Base-by-base conservation (phyloP, 306 rosid genomes). In the Dryas drummondii region DNA sequence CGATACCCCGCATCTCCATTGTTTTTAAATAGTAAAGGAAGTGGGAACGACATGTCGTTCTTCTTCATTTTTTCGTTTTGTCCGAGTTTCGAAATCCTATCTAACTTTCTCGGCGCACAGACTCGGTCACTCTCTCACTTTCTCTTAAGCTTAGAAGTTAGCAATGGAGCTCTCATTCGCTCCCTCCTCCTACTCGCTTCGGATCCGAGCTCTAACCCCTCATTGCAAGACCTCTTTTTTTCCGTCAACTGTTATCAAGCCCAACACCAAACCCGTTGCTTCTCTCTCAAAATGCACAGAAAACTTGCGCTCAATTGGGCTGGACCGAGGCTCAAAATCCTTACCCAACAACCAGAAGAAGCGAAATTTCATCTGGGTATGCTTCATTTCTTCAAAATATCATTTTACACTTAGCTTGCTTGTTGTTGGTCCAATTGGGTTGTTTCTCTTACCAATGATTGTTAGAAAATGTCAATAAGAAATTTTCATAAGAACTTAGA, bases 131-230 rank as follows among this genome's bases (percentile, higher is more conserved):
- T 12, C 10, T 8, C 48, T 53, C 44, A 56, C 22, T 45, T 12
- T 40, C 13, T 57, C 22, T 32, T 32, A 32, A 32, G 37, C 37
- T 32, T 32, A 32, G 37, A 1, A 32, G 37, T 42, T 16, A 12
- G 32, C 22, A 6, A 89, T 91, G 97, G 96, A 87, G 87, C 89
- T 89, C 82, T 85, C 94, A 40, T 6, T 77, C 22, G 71, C 79
- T 70, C 68, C 85, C 16, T 76, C 87, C 37, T 66, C 83, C 53
- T 27, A 81, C 55, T 64, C 86, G 11, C 84, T 73, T 57, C 82
- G 77, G 53, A 62, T 74, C 76, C 82, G 79, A 62, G 48, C 90
- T 60, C 15, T 68, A 67, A 66, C 68, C n/a, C 78, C 79, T 59
- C 47, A 10, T 17, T 77, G 54, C 81, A 82, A 55, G 22, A 71